Base-by-base conservation (phyloP, 805 yeast genomes). In the Cyberlindnera euphorbiae region DNA sequence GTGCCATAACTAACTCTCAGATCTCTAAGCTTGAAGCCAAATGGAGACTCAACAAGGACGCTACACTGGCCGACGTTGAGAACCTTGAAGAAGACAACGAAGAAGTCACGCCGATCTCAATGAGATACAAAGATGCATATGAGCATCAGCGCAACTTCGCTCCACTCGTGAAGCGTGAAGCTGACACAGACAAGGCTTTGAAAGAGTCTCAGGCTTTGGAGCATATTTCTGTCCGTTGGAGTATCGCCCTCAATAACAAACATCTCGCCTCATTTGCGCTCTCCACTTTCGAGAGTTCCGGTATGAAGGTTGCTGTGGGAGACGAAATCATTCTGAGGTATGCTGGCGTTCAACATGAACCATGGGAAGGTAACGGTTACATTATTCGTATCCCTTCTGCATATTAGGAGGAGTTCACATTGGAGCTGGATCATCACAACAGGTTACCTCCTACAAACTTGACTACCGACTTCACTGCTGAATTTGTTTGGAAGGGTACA, bases 401-500 rank as follows among this genome's bases (percentile, higher is more conserved):
- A 25, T 62, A 66, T 30, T 75, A 74, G 32, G 89, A 81, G 45
- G 79, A 75, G 35, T 80, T 80, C 50, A 80, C 89, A 1, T 60
- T 87, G 32, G 95, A 87, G 56, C 64, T 88, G 43, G 61, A 57
- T 29, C 64, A 74, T 3, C 52, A 58, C 16, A 53, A 41, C 3
- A 52, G 59, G 1, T 63, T 67, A 3, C 84, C 87, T 1, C 84
- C 84, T 34, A 73, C 79, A 2, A 68, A 79, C 42, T 54, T 73
- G 26, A 70, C 73, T 2, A 68, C 75, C 5, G 85, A 80, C 16
- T 89, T 85, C 56, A 76, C 89, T 2, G 88, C 89, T 1, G 90
- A 85, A 49, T 82, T 86, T 55, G 85, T 83, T 35, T 89, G 96
- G 96, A 83, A 83, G 47, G 93, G 90, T 12, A 77, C 80, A 2